phyloP scores from a whole-genome alignment of 257 asterid genomes.

The Przewalskia tangutica region DNA sequence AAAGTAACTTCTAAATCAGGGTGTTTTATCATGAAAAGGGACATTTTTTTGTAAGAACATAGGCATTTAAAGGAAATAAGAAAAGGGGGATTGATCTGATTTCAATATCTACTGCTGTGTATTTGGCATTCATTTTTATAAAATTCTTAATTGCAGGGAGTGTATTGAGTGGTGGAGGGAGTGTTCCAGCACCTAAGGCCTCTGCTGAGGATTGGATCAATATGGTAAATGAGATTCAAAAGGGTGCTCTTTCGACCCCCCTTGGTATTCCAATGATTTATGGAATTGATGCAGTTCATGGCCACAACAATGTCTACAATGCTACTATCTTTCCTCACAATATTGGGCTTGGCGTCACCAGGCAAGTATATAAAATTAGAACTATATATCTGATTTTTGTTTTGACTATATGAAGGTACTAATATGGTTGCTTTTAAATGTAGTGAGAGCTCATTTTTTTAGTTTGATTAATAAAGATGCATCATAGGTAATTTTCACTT shows the following conservation, averaged over 20 bases:
- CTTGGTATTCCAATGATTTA: conserved; percentile 34
- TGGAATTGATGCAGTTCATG: conserved; percentile 37
- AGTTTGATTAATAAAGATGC: neutral
- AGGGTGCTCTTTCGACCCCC: conserved; percentile 26
- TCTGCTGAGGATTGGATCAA: conserved; percentile 27
- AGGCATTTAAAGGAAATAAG: neutral
- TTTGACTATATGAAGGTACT: neutral
- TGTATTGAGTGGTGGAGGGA: conserved; percentile 38
- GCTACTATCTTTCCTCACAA: conserved; percentile 36
- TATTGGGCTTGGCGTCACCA: conserved; percentile 36
- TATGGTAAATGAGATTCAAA: conserved; percentile 28
- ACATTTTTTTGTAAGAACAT: neutral
- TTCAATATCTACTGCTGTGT: neutral
- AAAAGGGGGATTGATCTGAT: neutral
- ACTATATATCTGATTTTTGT: neutral
- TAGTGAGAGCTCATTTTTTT: neutral
- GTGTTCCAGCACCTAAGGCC: conserved; percentile 27
- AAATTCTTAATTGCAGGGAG: conserved; percentile 15
- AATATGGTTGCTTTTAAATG: neutral
- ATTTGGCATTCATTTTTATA: neutral
- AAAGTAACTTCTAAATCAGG: neutral
- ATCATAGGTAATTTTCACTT: neutral
- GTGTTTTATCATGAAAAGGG: neutral
- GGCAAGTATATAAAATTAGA: conserved; percentile 11
- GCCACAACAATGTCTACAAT: conserved; percentile 31